Percentiles rank a stretch among this genome's conserved stretches.
These are phyloP conservation scores for Tubosaeta sp. DNA, from an alignment of 768 basidiomycete species.

Conservation along the genomic window DNA sequence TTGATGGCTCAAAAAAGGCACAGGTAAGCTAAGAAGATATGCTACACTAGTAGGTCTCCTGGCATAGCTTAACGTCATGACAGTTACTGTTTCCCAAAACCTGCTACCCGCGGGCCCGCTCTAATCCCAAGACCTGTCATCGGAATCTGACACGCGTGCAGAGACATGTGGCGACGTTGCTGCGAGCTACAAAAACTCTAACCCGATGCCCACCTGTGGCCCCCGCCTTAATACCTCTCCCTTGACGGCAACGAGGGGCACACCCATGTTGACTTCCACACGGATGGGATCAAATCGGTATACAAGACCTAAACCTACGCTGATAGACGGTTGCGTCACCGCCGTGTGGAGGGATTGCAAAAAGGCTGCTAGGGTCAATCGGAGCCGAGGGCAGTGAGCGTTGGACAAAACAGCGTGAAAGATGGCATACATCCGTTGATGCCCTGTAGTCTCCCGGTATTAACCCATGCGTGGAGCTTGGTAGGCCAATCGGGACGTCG, in stretches of 20 bases:
- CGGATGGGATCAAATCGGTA: conserved; percentile 80
- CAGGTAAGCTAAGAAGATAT: too few species aligned
- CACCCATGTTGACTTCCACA: conserved; percentile 84
- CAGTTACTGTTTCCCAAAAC: too few species aligned
- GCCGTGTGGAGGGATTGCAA: conserved; percentile 11
- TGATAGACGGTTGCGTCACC: conserved; percentile 53
- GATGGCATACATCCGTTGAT: conserved; percentile 50
- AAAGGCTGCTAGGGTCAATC: conserved; percentile 5
- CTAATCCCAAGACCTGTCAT: too few species aligned
- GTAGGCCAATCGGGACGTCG: conserved; percentile 77
- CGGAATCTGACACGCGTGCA: background rate
- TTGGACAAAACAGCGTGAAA: background rate
- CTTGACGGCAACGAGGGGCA: conserved; percentile 68
- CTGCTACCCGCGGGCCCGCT: background rate
- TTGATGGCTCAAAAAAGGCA: too few species aligned
- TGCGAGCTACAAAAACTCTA: conserved; percentile 60
- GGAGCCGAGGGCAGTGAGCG: background rate
- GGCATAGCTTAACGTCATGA: too few species aligned
- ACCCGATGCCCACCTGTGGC: conserved; percentile 75
- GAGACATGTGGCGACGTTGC: conserved; percentile 9
- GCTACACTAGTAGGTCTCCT: too few species aligned
- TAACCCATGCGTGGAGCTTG: conserved; percentile 75
- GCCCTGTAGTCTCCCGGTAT: conserved; percentile 70
- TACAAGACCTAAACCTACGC: conserved; percentile 77
- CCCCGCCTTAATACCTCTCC: conserved; percentile 68